Base-by-base conservation (phyloP, 2,329 filamentous ascomycete genomes). In the Cercospora citrullina region DNA sequence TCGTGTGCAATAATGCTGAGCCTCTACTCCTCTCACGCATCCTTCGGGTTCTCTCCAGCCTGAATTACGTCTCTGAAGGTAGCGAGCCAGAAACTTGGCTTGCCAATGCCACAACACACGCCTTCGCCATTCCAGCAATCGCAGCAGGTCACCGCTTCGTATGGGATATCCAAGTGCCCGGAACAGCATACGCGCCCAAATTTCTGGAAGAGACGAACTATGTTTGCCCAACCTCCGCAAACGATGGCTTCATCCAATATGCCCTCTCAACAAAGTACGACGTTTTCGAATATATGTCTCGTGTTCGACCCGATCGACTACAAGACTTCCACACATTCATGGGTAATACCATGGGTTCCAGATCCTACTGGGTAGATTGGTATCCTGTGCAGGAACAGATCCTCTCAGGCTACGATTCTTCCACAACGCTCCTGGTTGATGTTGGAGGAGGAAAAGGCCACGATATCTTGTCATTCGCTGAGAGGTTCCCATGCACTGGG, bases 261-360 rank as follows among this genome's bases (percentile, higher is more conserved):
- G 48, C 48, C 3, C 48, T 4, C 26, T 55, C n/a, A 12, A 65
- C 63, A 5, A 65, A 53, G n/a, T 51, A 60, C 39, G 63, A 65
- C 10, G 63, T 65, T 3, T 60, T 65, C 45, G 55, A 65, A 45
- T 60, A 65, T 31, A 65, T 65, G 55, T 39, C 63, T 18, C 42
- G 58, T 26, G 36, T 48, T 23, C 63, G 63, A 14, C 63, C 55
- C 28, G 63, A 65, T 18, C 55, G 63, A 33, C 26, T 65, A 2
- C 33, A 26, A 51, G 63, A 65, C 23, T 65, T 65, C 8, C 55
- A 65, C 39, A 28, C 59, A 7, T 65, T 65, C 55, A 65, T 60
- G 55, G 63, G 63, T n/a, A 65, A 65, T 7, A 65, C 63, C 2
- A 60, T 60, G 58, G 63, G 63, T 8, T 59, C 63, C 26, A 42